Percentiles rank a stretch among this genome's conserved stretches.
These are phyloP conservation scores for Fomitiporia mediterranea DNA, from an alignment of 1,284 basidiomycete species.

Conservation along the genomic window DNA sequence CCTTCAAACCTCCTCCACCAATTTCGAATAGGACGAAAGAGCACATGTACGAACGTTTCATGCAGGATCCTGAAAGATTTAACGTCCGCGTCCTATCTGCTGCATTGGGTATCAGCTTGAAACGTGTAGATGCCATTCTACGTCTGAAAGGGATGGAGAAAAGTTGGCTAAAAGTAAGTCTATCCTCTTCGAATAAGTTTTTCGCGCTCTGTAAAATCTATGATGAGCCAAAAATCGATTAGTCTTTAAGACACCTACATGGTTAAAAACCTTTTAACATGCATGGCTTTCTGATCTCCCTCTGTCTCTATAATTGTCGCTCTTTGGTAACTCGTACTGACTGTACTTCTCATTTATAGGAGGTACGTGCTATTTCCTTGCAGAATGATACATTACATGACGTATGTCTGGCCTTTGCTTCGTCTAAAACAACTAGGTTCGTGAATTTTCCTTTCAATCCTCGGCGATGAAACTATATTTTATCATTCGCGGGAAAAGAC, in stretches of 20 bases:
- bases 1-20: constrained; percentile 74
- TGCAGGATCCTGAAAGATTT: constrained; percentile 51
- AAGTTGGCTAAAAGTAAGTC: constrained; percentile 64
- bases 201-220: constrained; percentile 18
- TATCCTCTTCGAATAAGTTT: constrained; percentile 21
- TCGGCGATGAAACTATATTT: constrained; percentile 44
- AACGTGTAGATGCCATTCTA: constrained; percentile 75
- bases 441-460: too few species aligned
- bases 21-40: constrained; percentile 57
- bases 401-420: too few species aligned
- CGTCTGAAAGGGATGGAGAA: constrained; percentile 73
- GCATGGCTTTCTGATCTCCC: constrained; percentile 42
- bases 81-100: constrained; percentile 57
- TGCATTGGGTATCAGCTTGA: constrained; percentile 59
- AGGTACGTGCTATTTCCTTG: too few species aligned
- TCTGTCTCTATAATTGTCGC: constrained; percentile 19
- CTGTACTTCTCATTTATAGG: constrained; percentile 27
- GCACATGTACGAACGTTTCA: constrained; percentile 52
- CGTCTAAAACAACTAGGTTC: too few species aligned
- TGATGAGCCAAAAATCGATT: constrained; percentile 71
- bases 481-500: constrained; percentile 66
- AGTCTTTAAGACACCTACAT: constrained; percentile 77
- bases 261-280: constrained; percentile 47
- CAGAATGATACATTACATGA: too few species aligned
- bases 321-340: constrained; percentile 27